A percentile compares a stretch with the other conserved stretches of the same genome.
phyloP scores from a whole-genome alignment of 352 stramenopile genomes.

The Phytophthora chlamydospora region DNA sequence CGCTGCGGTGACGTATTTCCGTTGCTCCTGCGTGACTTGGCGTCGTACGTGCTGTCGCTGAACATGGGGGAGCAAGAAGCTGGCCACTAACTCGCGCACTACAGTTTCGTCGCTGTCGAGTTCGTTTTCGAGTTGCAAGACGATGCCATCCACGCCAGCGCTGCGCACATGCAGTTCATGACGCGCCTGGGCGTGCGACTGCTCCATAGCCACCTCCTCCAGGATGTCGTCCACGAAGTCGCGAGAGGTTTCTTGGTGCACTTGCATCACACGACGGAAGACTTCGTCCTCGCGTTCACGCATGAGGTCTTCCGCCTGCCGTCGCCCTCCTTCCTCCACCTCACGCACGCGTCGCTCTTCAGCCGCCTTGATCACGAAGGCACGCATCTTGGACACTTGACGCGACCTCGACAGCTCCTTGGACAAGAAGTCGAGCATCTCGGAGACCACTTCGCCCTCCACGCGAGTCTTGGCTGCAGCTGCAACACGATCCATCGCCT shows the following conservation, averaged over 20 bases:
- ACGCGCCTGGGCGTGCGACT: conserved; percentile 51
- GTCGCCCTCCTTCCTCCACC: conserved; percentile 84
- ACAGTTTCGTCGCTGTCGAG: conserved; percentile 62
- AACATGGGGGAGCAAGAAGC: conserved; percentile 82
- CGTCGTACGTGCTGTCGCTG: conserved; percentile 65
- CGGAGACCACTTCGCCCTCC: conserved; percentile 88
- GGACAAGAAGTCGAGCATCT: conserved; percentile 89
- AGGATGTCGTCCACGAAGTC: conserved; percentile 79
- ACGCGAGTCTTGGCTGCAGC: conserved; percentile 64
- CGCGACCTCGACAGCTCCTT: conserved; percentile 87
- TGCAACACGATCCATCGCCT: conserved; percentile 54
- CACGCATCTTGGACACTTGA: conserved; percentile 77
- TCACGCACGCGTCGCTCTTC: conserved; percentile 78
- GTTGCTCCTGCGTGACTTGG: conserved; percentile 64
- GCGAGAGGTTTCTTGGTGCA: conserved; percentile 80
- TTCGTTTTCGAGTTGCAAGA: conserved; percentile 54
- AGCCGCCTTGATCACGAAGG: conserved; percentile 72
- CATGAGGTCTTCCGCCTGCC: conserved; percentile 87
- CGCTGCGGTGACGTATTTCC: conserved; percentile 70
- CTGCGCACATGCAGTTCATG: conserved; percentile 62
- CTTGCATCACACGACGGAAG: conserved; percentile 72
- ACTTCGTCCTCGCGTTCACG: conserved; percentile 87
- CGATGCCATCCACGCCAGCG: conserved; percentile 49
- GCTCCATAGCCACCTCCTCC: conserved; percentile 55
- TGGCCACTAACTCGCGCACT: conserved; percentile 82